Evolutionary conservation across 305 asterid species (phyloP), one percentile per base, ranked within the genome.

Genomic region (Fraxinus sp.): DNA sequence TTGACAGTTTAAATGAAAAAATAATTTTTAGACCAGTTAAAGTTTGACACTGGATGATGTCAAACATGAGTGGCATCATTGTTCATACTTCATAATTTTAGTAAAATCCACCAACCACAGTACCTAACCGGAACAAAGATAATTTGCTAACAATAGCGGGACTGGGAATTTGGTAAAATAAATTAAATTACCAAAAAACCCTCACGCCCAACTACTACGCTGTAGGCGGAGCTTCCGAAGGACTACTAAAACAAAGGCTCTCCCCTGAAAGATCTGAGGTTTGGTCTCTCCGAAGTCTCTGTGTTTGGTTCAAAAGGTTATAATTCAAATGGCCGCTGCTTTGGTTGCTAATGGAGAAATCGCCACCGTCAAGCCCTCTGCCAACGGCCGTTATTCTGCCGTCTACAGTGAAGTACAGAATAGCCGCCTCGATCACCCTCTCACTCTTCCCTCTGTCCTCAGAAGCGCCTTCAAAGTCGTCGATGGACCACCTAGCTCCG

Each of bases 401-500:
- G 93, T 89, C 78, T 95, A 95, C 86, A 92, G 98, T 85, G 98
- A 95, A 86, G 97, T 95, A 36, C 98, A 94, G 89, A 93, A 86
- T 88, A 92, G 94, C 88, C 97, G 98, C 52, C 91, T 95, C 83
- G 94, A 93, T 87, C 95, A 93, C 62, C 85, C 94, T 76, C 98
- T 95, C 41, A 92, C 98, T 74, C 88, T 95, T n/a, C 98, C 98
- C 46, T 90, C 97, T 49, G 98, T 95, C 78, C 91, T 95, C 81
- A 76, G 85, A 70, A 86, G 39, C 36, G 81, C 98, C 79, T 91
- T 95, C 86, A 89, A 89, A 73, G 89, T 93, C 77, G 90, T 91
- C 71, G 94, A 91, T 80, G 98, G 98, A 9, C 97, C 98, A 37
- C 90, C 94, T 72, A 93, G 97, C 83, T 91, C 98, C 77, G 97